Conservation (phyloP, 2,329 filamentous ascomycete species). For the Aspergillus costaricaensis region DNA sequence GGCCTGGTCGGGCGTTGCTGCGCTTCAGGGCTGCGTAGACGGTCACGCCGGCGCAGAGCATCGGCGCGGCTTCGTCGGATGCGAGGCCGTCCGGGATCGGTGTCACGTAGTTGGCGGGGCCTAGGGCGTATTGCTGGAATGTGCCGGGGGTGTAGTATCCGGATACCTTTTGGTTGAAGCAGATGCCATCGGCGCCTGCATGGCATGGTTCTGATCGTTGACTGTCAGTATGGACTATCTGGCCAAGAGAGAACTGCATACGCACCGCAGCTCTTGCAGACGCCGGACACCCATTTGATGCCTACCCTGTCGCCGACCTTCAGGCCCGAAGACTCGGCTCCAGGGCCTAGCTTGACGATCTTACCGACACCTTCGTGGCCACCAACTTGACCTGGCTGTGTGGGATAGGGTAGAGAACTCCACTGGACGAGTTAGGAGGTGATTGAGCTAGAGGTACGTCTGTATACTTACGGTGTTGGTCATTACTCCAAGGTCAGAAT, state of each 20-base stretch:
- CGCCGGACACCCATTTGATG: constrained; percentile 66
- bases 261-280: constrained; percentile 57
- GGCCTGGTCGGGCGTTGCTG: constrained; percentile 58
- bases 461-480: constrained; percentile 40
- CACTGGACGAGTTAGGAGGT: constrained; percentile 42
- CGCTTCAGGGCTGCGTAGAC: constrained; percentile 68
- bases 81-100: constrained; percentile 65
- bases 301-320: constrained; percentile 70
- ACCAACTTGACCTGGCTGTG: constrained; percentile 63
- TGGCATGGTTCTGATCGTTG: constrained; percentile 49
- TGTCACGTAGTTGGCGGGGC: constrained; percentile 68
- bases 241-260: not conserved
- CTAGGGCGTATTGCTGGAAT: constrained; percentile 70
- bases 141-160: constrained; percentile 71
- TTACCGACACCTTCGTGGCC: constrained; percentile 70
- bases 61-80: constrained; percentile 64
- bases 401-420: constrained; percentile 60
- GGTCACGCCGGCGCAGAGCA: constrained; percentile 69
- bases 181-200: constrained; percentile 57
- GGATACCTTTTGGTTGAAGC: constrained; percentile 59
- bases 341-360: constrained; percentile 66
- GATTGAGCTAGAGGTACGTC: not conserved
- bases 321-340: constrained; percentile 56
- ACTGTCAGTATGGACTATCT: not conserved
- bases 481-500: constrained; percentile 63